These are phyloP conservation scores for Botrytis elliptica DNA, from an alignment of 2,329 filamentous ascomycete species.

Conservation along the genomic window DNA sequence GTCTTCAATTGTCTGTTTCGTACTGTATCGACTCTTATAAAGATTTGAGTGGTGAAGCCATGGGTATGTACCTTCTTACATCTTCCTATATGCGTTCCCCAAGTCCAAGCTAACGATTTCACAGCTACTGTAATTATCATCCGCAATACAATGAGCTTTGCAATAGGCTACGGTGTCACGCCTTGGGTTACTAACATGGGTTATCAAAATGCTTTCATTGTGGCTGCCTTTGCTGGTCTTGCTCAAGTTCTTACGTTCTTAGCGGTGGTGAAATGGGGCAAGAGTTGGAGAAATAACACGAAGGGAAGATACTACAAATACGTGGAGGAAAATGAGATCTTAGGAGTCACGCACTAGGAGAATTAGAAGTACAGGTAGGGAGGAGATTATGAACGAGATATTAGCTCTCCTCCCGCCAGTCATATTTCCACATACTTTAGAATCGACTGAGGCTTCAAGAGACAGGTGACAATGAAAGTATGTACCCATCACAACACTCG, in stretches of 20 bases:
- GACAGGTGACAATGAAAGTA: background rate
- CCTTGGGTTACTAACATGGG: slow-evolving; percentile 46
- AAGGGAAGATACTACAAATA: slow-evolving; percentile 43
- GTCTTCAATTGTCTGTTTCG: slow-evolving; percentile 44
- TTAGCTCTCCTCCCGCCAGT: background rate
- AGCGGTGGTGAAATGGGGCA: slow-evolving; percentile 50
- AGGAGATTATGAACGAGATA: background rate
- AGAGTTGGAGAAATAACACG: slow-evolving; percentile 43
- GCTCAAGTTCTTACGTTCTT: slow-evolving; percentile 45
- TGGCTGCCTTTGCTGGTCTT: slow-evolving; percentile 43
- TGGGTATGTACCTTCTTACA: slow-evolving; percentile 33
- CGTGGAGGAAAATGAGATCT: slow-evolving; percentile 36
- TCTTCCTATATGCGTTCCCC: background rate
- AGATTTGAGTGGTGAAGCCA: slow-evolving; percentile 48
- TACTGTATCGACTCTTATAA: slow-evolving; percentile 50
- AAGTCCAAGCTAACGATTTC: background rate
- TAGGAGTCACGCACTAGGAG: slow-evolving; percentile 23
- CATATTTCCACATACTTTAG: background rate
- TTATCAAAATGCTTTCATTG: slow-evolving; percentile 46
- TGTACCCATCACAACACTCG: background rate
- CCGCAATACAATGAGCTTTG: slow-evolving; percentile 51
- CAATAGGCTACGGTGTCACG: slow-evolving; percentile 51
- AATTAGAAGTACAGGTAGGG: background rate
- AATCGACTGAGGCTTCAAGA: background rate
- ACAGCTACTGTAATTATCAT: slow-evolving; percentile 47